A percentile compares a stretch with the other conserved stretches of the same genome.
Conservation (phyloP, 305 asterid genomes). For the Andrographis paniculata region DNA sequence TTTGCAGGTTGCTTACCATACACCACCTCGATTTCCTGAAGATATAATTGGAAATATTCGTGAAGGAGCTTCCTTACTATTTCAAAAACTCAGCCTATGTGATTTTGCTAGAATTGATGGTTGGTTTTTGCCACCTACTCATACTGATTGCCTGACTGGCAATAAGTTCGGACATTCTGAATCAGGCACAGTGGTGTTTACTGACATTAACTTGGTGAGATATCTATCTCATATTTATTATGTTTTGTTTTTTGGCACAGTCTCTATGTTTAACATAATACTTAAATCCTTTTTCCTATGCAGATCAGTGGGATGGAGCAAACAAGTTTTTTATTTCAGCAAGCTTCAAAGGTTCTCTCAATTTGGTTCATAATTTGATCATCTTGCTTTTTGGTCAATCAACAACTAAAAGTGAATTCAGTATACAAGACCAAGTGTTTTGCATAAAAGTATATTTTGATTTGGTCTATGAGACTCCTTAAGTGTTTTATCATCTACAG, state of each 20-base stretch:
- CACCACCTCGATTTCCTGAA: constrained; percentile 84
- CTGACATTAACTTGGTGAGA: constrained; percentile 88
- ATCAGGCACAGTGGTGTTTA: constrained; percentile 64
- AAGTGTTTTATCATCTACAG: constrained; percentile 26
- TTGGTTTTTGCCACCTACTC: constrained; percentile 73
- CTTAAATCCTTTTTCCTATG: constrained; percentile 14
- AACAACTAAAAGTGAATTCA: too few relatives aligned
- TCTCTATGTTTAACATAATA: too few relatives aligned
- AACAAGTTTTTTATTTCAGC: constrained; percentile 93
- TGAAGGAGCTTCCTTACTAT: constrained; percentile 73
- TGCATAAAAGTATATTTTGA: too few relatives aligned
- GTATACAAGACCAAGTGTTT: too few relatives aligned
- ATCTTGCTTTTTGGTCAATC: too few relatives aligned
- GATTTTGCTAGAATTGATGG: constrained; percentile 97
- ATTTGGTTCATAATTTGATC: not conserved
- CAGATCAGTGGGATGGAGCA: constrained; percentile 98
- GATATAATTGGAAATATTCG: constrained; percentile 56
- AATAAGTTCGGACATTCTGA: constrained; percentile 56
- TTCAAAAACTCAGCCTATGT: constrained; percentile 67
- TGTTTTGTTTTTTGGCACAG: constrained; percentile 13
- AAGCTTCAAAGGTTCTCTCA: constrained; percentile 72
- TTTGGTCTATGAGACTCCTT: too few relatives aligned
- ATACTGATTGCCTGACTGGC: constrained; percentile 37
- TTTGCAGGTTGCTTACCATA: constrained; percentile 75
- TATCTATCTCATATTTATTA: constrained; percentile 14